Evolutionary conservation across 2,329 filamentous ascomycete species (phyloP).

Genomic region (Ophiostoma sp.): DNA sequence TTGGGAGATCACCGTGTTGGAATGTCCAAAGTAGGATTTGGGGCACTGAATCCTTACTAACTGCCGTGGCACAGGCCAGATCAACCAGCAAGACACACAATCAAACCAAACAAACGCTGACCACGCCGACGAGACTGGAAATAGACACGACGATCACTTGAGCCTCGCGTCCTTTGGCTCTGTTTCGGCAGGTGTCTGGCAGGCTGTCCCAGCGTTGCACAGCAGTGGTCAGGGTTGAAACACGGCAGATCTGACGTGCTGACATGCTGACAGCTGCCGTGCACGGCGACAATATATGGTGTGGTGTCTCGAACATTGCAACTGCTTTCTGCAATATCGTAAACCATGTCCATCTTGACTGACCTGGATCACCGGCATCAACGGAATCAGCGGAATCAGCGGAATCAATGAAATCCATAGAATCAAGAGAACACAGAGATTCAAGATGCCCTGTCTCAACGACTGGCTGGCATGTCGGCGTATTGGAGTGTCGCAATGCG

Average conservation of each 20-base stretch:
- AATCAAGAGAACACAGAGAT: no score
- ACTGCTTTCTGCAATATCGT: not conserved
- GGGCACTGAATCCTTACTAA: not conserved
- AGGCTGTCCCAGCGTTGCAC: not conserved
- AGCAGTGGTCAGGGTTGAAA: not conserved
- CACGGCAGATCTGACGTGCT: not conserved
- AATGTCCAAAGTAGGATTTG: not conserved
- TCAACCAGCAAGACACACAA: not conserved
- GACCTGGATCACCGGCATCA: not conserved
- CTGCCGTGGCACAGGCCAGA: not conserved
- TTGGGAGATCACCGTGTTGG: not conserved
- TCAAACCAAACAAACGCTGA: not conserved
- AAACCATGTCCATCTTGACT: not conserved
- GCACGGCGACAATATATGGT: not conserved
- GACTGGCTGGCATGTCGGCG: not conserved
- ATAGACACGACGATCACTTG: not conserved
- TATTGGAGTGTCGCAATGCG: not conserved
- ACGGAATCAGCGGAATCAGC: not conserved
- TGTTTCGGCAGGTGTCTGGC: not conserved
- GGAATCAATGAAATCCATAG: no score
- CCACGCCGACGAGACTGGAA: not conserved
- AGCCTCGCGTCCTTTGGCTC: not conserved
- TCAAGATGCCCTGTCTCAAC: not conserved
- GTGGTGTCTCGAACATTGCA: not conserved
- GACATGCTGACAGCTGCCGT: not conserved